phyloP scores from a whole-genome alignment of 139 green algal species.

The Coelastrella sp. region DNA sequence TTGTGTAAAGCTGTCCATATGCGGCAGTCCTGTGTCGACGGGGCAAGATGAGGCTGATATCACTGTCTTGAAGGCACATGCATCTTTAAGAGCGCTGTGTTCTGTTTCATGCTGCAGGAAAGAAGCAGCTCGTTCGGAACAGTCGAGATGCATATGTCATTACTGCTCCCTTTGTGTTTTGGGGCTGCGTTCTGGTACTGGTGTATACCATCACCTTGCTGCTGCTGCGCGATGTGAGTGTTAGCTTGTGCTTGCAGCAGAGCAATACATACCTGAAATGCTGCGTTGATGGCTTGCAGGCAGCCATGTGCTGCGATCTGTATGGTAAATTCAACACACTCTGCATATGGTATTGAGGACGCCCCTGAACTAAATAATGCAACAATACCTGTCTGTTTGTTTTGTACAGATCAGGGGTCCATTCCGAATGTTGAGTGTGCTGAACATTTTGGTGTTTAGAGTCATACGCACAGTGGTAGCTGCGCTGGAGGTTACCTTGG shows the following conservation, averaged over 20 bases:
- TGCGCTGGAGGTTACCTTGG: slow-evolving; percentile 13
- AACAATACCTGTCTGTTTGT: neutral
- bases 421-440: slow-evolving; percentile 46
- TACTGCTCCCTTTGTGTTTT: slow-evolving; percentile 46
- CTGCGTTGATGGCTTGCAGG: neutral
- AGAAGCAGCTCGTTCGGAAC: slow-evolving; percentile 52
- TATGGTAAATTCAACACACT: no score
- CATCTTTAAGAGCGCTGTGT: neutral
- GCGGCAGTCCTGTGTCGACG: neutral
- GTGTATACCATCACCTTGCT: slow-evolving; percentile 2
- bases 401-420: neutral
- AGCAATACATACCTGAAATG: neutral
- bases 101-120: slow-evolving; percentile 25
- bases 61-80: neutral
- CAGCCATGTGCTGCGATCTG: no score
- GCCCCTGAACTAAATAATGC: neutral
- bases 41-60: neutral
- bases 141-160: slow-evolving; percentile 47
- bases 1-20: no score
- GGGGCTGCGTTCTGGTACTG: slow-evolving; percentile 44
- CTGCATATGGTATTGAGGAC: neutral
- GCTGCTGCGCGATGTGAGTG: slow-evolving; percentile 4
- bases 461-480: slow-evolving; percentile 17
- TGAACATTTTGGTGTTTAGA: slow-evolving; percentile 48
- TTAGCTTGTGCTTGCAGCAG: neutral